Evolutionary conservation across 177 flowering plant species (phyloP).

Genomic region (Vitis hybrid): DNA sequence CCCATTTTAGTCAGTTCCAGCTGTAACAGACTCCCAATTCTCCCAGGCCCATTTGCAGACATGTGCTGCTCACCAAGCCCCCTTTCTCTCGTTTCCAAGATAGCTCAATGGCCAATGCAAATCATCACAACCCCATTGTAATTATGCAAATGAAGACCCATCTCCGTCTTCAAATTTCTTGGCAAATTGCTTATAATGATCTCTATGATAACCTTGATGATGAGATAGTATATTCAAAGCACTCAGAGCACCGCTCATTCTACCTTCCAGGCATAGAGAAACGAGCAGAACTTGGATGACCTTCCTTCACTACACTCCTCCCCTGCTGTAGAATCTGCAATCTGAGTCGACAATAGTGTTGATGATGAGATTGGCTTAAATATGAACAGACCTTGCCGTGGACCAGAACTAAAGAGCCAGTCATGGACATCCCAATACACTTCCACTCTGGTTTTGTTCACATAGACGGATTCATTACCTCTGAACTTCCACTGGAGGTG

Average conservation of each 20-base stretch:
- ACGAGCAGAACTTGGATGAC: slow-evolving; percentile 27
- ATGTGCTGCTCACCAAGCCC: not conserved
- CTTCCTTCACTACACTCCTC: slow-evolving; percentile 14
- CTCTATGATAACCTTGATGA: not conserved
- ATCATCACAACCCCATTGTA: not conserved
- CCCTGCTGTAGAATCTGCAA: slow-evolving; percentile 3
- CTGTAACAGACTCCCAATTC: slow-evolving; percentile 11
- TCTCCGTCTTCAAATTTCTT: not conserved
- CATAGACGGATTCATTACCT: slow-evolving; percentile 37
- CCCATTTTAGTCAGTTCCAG: slow-evolving; percentile 6
- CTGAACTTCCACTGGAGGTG: slow-evolving; percentile 61
- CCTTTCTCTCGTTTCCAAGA: not conserved
- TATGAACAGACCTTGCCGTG: slow-evolving; percentile 45
- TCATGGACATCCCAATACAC: slow-evolving; percentile 62
- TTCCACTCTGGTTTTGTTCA: slow-evolving; percentile 28
- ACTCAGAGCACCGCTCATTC: slow-evolving; percentile 14
- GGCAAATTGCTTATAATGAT: no score
- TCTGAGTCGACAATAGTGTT: slow-evolving; percentile 2
- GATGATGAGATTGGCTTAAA: slow-evolving; percentile 29
- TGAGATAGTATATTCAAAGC: not conserved
- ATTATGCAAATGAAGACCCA: not conserved
- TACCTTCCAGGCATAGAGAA: slow-evolving; percentile 38
- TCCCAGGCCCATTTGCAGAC: slow-evolving; percentile 6
- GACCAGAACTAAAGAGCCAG: slow-evolving; percentile 53
- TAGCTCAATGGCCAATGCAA: not conserved